Percentiles rank a stretch among this genome's conserved stretches.
These are phyloP conservation scores for Emericellopsis terricola DNA, from an alignment of 495 filamentous ascomycete genomes.

Conservation along the genomic window DNA sequence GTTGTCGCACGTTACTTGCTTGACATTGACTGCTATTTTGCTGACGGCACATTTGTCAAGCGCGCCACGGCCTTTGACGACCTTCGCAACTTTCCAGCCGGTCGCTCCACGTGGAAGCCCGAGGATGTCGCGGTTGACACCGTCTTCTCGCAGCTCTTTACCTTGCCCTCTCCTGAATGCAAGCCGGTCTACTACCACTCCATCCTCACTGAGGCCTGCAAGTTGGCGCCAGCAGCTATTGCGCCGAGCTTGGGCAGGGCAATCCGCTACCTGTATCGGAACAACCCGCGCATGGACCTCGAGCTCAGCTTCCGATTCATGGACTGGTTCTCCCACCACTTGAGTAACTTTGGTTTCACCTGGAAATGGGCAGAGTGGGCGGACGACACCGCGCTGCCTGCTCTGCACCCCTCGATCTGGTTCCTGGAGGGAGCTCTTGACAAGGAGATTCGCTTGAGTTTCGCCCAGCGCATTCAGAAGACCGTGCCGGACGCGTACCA, in stretches of 20 bases:
- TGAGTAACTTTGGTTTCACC: constrained; percentile 97
- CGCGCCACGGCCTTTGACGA: constrained; percentile 82
- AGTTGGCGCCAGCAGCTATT: constrained; percentile 85
- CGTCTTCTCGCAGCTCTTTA: constrained; percentile 86
- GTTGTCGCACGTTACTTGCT: constrained; percentile 76
- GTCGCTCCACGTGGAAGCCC: constrained; percentile 79
- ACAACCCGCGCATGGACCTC: constrained; percentile 62
- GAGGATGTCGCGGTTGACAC: constrained; percentile 96
- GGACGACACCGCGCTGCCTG: constrained; percentile 61
- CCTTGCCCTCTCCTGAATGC: constrained; percentile 73
- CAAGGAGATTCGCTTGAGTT: constrained; percentile 93
- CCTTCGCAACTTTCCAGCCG: constrained; percentile 54
- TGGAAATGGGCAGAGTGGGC: constrained; percentile 99
- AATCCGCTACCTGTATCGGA: constrained; percentile 78
- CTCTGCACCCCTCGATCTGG: constrained; percentile 72
- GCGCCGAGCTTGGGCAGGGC: constrained; percentile 89
- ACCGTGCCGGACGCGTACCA: constrained; percentile 80
- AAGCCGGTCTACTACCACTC: constrained; percentile 95
- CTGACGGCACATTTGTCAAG: constrained; percentile 74
- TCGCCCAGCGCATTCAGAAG: constrained; percentile 87
- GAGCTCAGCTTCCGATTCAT: constrained; percentile 78
- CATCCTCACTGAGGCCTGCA: constrained; percentile 85
- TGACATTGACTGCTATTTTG: constrained; percentile 88
- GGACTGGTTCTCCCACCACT: constrained; percentile 95
- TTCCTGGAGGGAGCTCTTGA: constrained; percentile 83